phyloP scores from a whole-genome alignment of 1,284 basidiomycete species.

The Wallemia hederae region DNA sequence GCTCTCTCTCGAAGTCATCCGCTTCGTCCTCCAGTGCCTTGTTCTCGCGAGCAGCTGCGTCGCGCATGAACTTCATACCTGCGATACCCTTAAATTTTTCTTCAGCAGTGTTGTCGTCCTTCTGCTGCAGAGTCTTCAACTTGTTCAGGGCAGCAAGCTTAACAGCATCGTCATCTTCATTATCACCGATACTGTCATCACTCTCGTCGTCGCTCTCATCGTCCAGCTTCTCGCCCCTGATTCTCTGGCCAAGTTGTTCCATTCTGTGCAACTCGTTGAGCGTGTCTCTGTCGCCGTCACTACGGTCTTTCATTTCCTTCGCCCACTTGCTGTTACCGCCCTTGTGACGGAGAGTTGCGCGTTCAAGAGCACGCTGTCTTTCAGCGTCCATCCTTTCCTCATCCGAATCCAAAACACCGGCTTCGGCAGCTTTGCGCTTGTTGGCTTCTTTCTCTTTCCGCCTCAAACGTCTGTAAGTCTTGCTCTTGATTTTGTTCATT shows the following conservation, averaged over 20 bases:
- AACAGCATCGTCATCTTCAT: slow-evolving; percentile 22
- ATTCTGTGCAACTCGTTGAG: neutral
- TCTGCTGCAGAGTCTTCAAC: slow-evolving; percentile 10
- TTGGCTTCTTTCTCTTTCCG: slow-evolving; percentile 41
- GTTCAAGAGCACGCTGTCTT: slow-evolving; percentile 44
- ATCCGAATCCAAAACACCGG: slow-evolving; percentile 26
- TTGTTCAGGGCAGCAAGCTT: slow-evolving; percentile 29
- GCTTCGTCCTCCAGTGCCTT: slow-evolving; percentile 28
- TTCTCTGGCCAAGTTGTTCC: slow-evolving; percentile 5
- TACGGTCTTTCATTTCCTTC: slow-evolving; percentile 26
- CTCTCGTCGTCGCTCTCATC: slow-evolving; percentile 16
- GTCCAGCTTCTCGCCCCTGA: slow-evolving; percentile 21
- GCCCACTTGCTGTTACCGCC: slow-evolving; percentile 35
- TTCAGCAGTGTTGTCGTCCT: slow-evolving; percentile 16
- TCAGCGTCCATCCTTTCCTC: slow-evolving; percentile 38
- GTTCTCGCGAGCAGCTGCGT: slow-evolving; percentile 41
- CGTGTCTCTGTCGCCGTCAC: neutral
- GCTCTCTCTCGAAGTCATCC: slow-evolving; percentile 38
- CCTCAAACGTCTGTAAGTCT: slow-evolving; percentile 61
- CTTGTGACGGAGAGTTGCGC: slow-evolving; percentile 54
- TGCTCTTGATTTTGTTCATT: slow-evolving; percentile 83
- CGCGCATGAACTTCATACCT: slow-evolving; percentile 87
- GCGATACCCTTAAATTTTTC: slow-evolving; percentile 34
- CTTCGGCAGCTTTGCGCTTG: slow-evolving; percentile 24
- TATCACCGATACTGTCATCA: slow-evolving; percentile 20